Evolutionary conservation across 495 filamentous ascomycete genomes (phyloP), one percentile per base, ranked within the genome.

Genomic region (Aspergillus panamensis): DNA sequence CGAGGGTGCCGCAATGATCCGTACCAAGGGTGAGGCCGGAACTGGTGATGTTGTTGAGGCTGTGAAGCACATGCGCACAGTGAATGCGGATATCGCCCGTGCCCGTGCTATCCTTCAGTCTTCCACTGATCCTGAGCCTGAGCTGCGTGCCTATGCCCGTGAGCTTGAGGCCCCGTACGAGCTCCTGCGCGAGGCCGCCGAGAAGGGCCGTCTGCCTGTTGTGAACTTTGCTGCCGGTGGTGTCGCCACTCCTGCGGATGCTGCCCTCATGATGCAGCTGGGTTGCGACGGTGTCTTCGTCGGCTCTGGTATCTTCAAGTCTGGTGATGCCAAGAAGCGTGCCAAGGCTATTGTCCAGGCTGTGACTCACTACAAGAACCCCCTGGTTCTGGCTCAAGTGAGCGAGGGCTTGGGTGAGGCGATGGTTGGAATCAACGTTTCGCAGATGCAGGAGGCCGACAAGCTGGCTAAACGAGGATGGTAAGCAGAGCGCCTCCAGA

Each of bases 201-300:
- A 89, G 80, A 80, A 96, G 61, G 89, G 89, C 52, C 83, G 94
- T 59, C 79, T 98, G 59, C 94, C 94, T 0, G 94, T 98, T 1
- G 94, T 98, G 47, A 98, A 98, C 82, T 98, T 98, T 64, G 94
- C 94, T 3, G 94, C 94, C n/a, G 94, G 94, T 16, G 94, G 94
- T 51, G 85, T 98, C 37, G 94, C 94, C 12, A 98, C 94, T 10
- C 94, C 94, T 1, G 94, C 94, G 3, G 94, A 98, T 78, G 94
- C 94, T 13, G 94, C 94, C 31, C 80, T 98, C 39, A 98, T 98
- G 94, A 98, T 98, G 94, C 92, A 97, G 76, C 76, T 98, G 53
- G 94, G 94, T 57, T 98, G 94, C 69, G 94, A 98, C 68, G 94
- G 94, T 54, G 94, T 98, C 31, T 98, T 98, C 67, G 94, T 98